These are phyloP conservation scores for Edaphochlamys debaryana DNA, from an alignment of 139 green algal genomes.

Conservation along the genomic window DNA sequence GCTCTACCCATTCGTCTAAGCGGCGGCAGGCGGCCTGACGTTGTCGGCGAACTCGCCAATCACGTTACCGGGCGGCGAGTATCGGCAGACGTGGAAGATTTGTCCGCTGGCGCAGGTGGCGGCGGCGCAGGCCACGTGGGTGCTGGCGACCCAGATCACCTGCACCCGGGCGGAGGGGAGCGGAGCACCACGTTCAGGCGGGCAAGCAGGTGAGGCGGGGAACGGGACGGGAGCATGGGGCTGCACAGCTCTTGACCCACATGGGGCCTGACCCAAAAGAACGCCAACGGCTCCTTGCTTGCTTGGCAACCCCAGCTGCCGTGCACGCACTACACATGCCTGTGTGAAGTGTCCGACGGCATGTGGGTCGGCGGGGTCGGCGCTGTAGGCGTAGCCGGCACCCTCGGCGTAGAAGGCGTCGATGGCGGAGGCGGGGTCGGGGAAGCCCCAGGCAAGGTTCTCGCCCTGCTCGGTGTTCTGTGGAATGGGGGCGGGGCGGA, in stretches of 20 bases:
- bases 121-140: conserved; percentile 26
- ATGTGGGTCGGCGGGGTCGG: conserved; percentile 1
- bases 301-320: no score
- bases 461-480: conserved; percentile 2
- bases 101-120: background rate
- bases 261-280: no score
- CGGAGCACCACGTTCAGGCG: no score
- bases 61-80: conserved; percentile 20
- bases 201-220: no score
- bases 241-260: no score
- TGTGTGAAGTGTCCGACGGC: conserved; percentile 43
- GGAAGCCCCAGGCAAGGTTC: conserved; percentile 50
- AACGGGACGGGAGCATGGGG: no score
- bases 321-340: no score
- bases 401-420: conserved; percentile 52
- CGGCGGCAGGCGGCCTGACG: conserved; percentile 3
- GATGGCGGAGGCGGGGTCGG: conserved; percentile 26
- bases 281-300: no score
- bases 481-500: no score
- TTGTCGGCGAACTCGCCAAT: conserved; percentile 20
- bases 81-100: conserved; percentile 35
- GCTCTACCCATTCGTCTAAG: no score
- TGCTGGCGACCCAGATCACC: conserved; percentile 3
- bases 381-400: conserved; percentile 10
- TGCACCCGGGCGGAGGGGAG: no score